Evolutionary conservation across 2,329 filamentous ascomycete genomes (phyloP).

Genomic region (Hysterium pulicare): DNA sequence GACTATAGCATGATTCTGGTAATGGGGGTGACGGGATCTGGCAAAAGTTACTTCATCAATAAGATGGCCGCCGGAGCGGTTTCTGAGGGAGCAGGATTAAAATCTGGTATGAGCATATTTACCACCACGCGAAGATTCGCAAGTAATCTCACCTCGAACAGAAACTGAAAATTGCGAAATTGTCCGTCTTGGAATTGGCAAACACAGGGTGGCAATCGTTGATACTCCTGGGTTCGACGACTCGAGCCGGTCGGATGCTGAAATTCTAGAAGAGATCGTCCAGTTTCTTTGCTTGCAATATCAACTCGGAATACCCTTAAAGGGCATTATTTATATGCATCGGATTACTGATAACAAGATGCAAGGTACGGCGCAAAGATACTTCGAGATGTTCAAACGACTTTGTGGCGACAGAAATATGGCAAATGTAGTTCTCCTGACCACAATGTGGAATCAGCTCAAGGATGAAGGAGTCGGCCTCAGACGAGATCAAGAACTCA

Average conservation of each 20-base stretch:
- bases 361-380: constrained; percentile 12
- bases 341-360: constrained; percentile 24
- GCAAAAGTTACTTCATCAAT: constrained; percentile 32
- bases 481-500: constrained; percentile 10
- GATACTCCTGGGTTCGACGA: constrained; percentile 37
- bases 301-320: constrained; percentile 14
- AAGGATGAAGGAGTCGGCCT: constrained; percentile 7
- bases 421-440: constrained; percentile 15
- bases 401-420: constrained; percentile 20
- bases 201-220: constrained; percentile 20
- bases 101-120: constrained; percentile 1
- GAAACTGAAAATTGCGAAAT: constrained; percentile 2
- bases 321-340: constrained; percentile 32
- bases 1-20: constrained; percentile 27
- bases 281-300: constrained; percentile 19
- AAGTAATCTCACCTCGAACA: background rate
- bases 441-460: constrained; percentile 17
- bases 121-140: background rate
- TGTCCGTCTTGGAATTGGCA: constrained; percentile 4
- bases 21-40: constrained; percentile 29
- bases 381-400: constrained; percentile 21
- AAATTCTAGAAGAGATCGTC: constrained; percentile 26
- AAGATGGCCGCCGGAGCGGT: constrained; percentile 11
- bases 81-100: constrained; percentile 4
- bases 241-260: constrained; percentile 18